Evolutionary conservation across 768 basidiomycete genomes (phyloP), one percentile per base, ranked within the genome.

Genomic region (Polyporus arcularius): DNA sequence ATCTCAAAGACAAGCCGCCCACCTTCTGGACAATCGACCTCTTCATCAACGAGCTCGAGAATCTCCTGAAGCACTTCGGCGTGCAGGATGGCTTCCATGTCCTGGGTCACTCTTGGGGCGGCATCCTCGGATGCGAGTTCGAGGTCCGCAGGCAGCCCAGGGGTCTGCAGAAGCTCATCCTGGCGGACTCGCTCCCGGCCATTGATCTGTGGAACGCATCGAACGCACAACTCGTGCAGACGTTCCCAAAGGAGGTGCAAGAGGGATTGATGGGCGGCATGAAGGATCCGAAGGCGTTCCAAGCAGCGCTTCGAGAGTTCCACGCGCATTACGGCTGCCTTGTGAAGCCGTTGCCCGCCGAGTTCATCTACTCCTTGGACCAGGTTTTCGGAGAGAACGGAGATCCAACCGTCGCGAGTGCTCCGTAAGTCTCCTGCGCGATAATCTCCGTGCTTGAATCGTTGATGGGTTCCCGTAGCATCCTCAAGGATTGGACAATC

Each of bases 81-180:
- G 75, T 84, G 61, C 42, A 63, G 6, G 66, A 67, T 12, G 65
- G 70, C 12, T 85, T 78, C 68, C 75, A 80, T 63, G 66, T 85
- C 2, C 61, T 76, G 4, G 84, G 85, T 0, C 83, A 85, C 58
- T 83, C 81, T 8, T 85, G 83, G 84, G 85, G 84, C 16, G 84
- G 79, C 0, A 79, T 81, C 64, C 73, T 85, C 11, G 81, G 71
- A 0, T 62, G 72, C 14, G 75, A 80, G 57, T 80, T 76, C 60
- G 78, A 58, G 3, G 70, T 75, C 30, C 67, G 73, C 26, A 70
- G 74, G 14, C 75, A 57, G 18, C 82, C 84, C 26, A 62, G 45
- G 18, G 84, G 84, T 0, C 56, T 85, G 53, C 73, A 77, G 63
- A 76, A 74, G 49, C 74, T 84, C 41, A 60, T 86, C 40, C 63